Base-by-base conservation (phyloP, 352 stramenopile species). In the Phytopythium boreale region DNA sequence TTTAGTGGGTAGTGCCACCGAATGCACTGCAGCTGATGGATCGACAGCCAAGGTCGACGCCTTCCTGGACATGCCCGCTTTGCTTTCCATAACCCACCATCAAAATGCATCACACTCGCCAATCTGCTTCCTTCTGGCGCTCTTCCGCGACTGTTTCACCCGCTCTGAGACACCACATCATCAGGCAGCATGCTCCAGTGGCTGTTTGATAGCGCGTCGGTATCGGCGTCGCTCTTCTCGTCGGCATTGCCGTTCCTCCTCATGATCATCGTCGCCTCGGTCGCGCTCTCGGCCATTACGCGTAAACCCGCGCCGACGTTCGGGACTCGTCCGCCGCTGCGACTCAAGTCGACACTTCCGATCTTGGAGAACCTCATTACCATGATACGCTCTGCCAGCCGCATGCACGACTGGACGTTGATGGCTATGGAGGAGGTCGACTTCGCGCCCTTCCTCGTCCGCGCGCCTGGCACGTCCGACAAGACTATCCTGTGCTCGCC, bases 361-460 rank as follows among this genome's bases (percentile, higher is more conserved):
- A 22, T 74, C 19, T 31, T 76, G 27, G 67, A 61, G 24, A 74
- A 76, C 44, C 70, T 61, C 17, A 34, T 76, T 20, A 49, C 71
- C 49, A 14, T 72, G 26, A 17, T 67, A 19, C 47, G 49, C 17
- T 51, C 69, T 12, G 19, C 17, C 2, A 5, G 26, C 8, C 31
- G 31, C 20, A 63, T 72, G 27, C 58, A 69, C 47, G 67, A 72
- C 44, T 69, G 56, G 56, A 37, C 51, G 2, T 8, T 39, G 20
- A 50, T 62, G 19, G 41, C 67, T 11, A 79, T 75, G 41, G 31
- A 61, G 37, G 59, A 79, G 36, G 61, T 70, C 2, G 64, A 81
- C n/a, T 71, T 70, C 2, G 66, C 77, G 49, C 70, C 79, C 15
- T 67, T 74, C 14, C 37, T 76, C 41, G 22, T 85, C 6, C 57